Base-by-base conservation (phyloP, 1,284 basidiomycete species). In the Malassezia restricta region DNA sequence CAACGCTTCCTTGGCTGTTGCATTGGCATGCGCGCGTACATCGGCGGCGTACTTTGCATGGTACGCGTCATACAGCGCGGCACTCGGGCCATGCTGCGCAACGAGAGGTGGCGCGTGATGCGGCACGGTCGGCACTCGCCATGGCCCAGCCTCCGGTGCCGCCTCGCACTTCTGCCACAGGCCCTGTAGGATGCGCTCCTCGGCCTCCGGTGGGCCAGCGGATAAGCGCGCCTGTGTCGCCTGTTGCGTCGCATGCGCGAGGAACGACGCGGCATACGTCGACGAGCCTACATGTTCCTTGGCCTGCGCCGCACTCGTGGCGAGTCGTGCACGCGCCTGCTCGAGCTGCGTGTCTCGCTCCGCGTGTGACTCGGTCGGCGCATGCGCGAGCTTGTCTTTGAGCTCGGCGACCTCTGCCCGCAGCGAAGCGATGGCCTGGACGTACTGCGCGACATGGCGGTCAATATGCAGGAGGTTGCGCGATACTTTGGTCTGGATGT, bases 401-500 rank as follows among this genome's bases (percentile, higher is more conserved):
- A 96, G 81, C 63, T 91, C 86, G 27, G 82, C 79, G 51, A 89
- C 82, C 74, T 90, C 85, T 41, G 79, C 74, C 66, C 88, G 87
- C 59, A 90, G 82, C 51, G 86, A 77, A 71, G 87, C 87, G 66
- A 96, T 95, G 48, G 87, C 87, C 74, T 90, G 85, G 31, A 95
- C 86, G 57, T 75, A 75, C 55, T 74, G 68, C 0, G 65, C 68
- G 1, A 73, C 70, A 50, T 73, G 70, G 6, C 70, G 57, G 35
- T 73, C 70, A 44, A 73, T 66, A 47, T 73, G 71, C 60, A 73
- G 61, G 57, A 68, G 57, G 58, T 73, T 73, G 43, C 65, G 58
- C 40, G 63, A 64, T 47, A 73, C 67, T 49, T 73, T 73, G 45
- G 70, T 73, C 40, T 68, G 65, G 51, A 73, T 73, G 55, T 71